These are phyloP conservation scores for Austroboletus rostrupii DNA, from an alignment of 1,284 basidiomycete genomes.

Conservation along the genomic window DNA sequence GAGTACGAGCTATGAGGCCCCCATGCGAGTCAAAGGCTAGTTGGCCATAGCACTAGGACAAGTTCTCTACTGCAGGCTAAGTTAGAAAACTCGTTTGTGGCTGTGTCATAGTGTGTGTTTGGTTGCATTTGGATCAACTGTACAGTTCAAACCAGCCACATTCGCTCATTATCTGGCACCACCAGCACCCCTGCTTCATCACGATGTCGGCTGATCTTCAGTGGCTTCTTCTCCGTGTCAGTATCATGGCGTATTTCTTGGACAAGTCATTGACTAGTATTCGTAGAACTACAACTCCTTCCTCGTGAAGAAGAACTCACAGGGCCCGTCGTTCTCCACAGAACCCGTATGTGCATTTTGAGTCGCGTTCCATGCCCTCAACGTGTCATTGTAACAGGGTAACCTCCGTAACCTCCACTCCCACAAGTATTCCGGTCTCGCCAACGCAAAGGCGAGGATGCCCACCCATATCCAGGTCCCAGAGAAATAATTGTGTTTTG, in stretches of 20 bases:
- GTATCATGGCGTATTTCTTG: conserved; percentile 27
- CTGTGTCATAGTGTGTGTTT: conserved; percentile 12
- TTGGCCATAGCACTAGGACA: too few relatives aligned
- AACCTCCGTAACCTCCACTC: conserved; percentile 87
- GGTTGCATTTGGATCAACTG: conserved; percentile 26
- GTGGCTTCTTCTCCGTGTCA: conserved; percentile 86
- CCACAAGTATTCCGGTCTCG: conserved; percentile 84
- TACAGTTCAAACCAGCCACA: conserved; percentile 33
- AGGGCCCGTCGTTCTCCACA: conserved; percentile 76
- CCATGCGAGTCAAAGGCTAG: too few relatives aligned
- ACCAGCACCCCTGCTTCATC: conserved; percentile 28
- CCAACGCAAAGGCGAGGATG: conserved; percentile 69
- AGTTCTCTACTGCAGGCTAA: too few relatives aligned
- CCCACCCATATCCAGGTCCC: neutral
- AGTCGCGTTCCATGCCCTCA: neutral
- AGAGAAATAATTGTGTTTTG: neutral
- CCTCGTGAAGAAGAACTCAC: conserved; percentile 70
- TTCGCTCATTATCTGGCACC: conserved; percentile 26
- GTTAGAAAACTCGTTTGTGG: too few relatives aligned
- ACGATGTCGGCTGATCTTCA: conserved; percentile 81
- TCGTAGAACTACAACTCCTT: conserved; percentile 77
- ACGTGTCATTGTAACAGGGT: conserved; percentile 46
- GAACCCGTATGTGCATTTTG: conserved; percentile 63
- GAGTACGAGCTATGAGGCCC: too few relatives aligned
- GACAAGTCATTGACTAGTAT: neutral